A percentile compares a stretch with the other conserved stretches of the same genome.
Conservation (phyloP, 768 basidiomycete species). For the Exsudoporus frostii region DNA sequence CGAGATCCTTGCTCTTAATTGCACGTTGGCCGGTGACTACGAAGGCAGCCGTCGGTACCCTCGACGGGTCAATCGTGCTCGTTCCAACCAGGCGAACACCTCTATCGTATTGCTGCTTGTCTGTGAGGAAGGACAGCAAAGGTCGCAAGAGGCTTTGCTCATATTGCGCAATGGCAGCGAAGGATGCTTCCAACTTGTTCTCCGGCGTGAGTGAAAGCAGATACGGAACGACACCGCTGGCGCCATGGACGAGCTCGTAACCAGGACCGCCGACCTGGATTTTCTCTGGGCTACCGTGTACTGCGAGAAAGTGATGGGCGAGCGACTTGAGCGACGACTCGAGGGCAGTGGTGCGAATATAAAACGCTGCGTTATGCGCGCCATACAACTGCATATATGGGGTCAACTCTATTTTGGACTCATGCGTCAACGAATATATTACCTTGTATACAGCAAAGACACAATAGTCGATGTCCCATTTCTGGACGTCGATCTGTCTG, state of each 20-base stretch:
- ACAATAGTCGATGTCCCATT: constrained; percentile 75
- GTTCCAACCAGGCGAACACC: constrained; percentile 71
- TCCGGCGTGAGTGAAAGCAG: constrained; percentile 55
- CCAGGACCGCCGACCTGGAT: constrained; percentile 73
- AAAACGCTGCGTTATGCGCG: constrained; percentile 65
- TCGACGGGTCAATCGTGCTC: constrained; percentile 37
- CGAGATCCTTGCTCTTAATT: constrained; percentile 61
- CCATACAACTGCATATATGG: constrained; percentile 57
- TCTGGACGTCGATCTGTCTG: constrained; percentile 63
- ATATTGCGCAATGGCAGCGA: constrained; percentile 55
- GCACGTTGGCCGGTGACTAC: constrained; percentile 58
- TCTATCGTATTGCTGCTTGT: constrained; percentile 44
- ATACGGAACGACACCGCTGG: constrained; percentile 60
- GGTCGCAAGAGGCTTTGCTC: constrained; percentile 57
- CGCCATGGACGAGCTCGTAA: constrained; percentile 65
- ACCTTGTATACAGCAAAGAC: constrained; percentile 80
- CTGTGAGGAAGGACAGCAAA: constrained; percentile 54
- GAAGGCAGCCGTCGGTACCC: constrained; percentile 72
- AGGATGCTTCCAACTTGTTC: constrained; percentile 47
- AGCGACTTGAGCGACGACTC: constrained; percentile 52
- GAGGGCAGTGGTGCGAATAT: constrained; percentile 51
- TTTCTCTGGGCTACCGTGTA: constrained; percentile 49
- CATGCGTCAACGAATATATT: not conserved
- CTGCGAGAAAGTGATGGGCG: constrained; percentile 66
- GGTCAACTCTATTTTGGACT: not conserved